These are phyloP conservation scores for Fusarium irregulare DNA, from an alignment of 2,329 filamentous ascomycete genomes.

Conservation along the genomic window DNA sequence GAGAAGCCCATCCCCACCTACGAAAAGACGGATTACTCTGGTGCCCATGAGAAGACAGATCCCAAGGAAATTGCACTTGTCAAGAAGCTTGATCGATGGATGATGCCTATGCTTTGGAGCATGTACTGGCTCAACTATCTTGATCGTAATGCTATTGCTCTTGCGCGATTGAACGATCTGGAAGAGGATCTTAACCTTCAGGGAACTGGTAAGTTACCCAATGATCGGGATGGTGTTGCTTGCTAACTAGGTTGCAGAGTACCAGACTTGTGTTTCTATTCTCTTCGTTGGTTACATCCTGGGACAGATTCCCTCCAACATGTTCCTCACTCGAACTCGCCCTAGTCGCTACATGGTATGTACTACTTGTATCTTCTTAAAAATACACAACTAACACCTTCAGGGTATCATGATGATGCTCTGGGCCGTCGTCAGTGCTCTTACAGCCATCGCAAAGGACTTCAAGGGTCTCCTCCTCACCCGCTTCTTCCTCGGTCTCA, in stretches of 20 bases:
- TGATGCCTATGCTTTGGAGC: slow-evolving; percentile 52
- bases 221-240: rapidly evolving
- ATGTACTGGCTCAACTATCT: slow-evolving; percentile 60
- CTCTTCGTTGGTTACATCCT: slow-evolving; percentile 60
- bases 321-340: slow-evolving; percentile 57
- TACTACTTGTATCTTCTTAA: rapidly evolving
- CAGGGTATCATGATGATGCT: slow-evolving; percentile 56
- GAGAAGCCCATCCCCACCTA: slow-evolving; percentile 33
- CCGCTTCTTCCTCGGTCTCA: slow-evolving; percentile 57
- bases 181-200: slow-evolving; percentile 46
- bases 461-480: slow-evolving; percentile 62
- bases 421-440: slow-evolving; percentile 61
- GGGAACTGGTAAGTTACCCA: slow-evolving; percentile 5
- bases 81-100: slow-evolving; percentile 43
- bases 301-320: slow-evolving; percentile 57
- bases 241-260: slow-evolving; percentile 36
- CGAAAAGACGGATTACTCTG: slow-evolving; percentile 43
- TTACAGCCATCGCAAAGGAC: slow-evolving; percentile 60
- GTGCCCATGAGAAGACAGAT: slow-evolving; percentile 45
- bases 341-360: slow-evolving; percentile 56
- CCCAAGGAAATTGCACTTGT: slow-evolving; percentile 44
- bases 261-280: slow-evolving; percentile 48
- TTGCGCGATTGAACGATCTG: slow-evolving; percentile 52
- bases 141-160: slow-evolving; percentile 60
- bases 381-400: neutral